phyloP scores from a whole-genome alignment of 140 eudicot species.

The Flaveria floridana region DNA sequence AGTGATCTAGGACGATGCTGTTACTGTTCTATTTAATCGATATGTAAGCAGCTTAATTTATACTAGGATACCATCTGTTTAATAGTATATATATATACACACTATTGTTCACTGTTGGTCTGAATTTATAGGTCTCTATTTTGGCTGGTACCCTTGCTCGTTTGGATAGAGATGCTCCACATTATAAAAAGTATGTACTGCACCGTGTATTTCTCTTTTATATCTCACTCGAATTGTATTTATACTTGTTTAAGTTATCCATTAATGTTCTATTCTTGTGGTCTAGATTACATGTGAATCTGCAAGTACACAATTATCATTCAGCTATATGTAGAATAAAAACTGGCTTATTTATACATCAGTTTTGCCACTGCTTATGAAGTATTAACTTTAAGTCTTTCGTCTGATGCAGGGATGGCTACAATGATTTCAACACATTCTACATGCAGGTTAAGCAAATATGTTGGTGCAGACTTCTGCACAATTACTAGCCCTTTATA shows the following conservation, averaged over 20 bases:
- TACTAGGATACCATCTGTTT: background rate
- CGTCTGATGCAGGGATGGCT: slow-evolving; percentile 83
- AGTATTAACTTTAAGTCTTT: slow-evolving; percentile 28
- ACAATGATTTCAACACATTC: slow-evolving; percentile 98
- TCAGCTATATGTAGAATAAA: slow-evolving; percentile 6
- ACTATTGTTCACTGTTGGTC: slow-evolving; percentile 16
- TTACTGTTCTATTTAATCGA: background rate
- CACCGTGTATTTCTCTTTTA: background rate
- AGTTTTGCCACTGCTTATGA: slow-evolving; percentile 5
- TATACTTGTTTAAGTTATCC: slow-evolving; percentile 1
- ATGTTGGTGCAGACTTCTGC: slow-evolving; percentile 4
- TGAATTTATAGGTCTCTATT: slow-evolving; percentile 74
- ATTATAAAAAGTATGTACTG: slow-evolving; percentile 68
- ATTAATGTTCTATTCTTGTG: slow-evolving; percentile 1
- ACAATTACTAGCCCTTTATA: background rate
- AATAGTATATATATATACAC: background rate
- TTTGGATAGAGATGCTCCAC: slow-evolving; percentile 95
- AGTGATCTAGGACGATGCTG: background rate
- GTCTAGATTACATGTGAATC: slow-evolving; percentile 1
- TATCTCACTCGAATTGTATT: background rate
- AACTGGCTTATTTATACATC: background rate
- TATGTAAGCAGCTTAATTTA: background rate
- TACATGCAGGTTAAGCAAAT: slow-evolving; percentile 84
- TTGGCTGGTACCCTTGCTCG: slow-evolving; percentile 99
- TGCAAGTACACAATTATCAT: slow-evolving; percentile 1